phyloP scores from a whole-genome alignment of 805 yeast genomes.

The Candida adriatica region DNA sequence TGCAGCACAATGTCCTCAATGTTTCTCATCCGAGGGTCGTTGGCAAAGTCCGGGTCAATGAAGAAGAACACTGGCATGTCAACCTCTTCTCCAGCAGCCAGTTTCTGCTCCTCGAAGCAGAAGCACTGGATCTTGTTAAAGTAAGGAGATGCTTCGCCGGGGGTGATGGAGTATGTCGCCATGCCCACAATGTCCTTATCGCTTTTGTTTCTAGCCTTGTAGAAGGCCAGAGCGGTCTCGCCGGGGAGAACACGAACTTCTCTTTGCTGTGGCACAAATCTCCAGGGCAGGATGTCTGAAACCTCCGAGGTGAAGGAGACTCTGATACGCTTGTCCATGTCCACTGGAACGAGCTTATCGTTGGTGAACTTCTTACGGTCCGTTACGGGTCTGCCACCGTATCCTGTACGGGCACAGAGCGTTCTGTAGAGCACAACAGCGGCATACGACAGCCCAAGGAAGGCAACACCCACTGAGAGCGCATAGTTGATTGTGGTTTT shows the following conservation, averaged over 20 bases:
- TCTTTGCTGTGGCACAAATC: conserved; percentile 86
- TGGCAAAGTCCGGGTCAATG: conserved; percentile 91
- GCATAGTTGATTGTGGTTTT: conserved; percentile 58
- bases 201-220: conserved; percentile 81
- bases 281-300: conserved; percentile 89
- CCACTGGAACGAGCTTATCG: conserved; percentile 84
- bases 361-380: conserved; percentile 74
- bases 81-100: conserved; percentile 93
- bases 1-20: conserved; percentile 86
- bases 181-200: conserved; percentile 92
- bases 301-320: conserved; percentile 91
- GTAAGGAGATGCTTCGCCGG: conserved; percentile 94
- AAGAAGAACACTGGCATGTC: conserved; percentile 99
- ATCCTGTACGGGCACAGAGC: conserved; percentile 90
- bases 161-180: conserved; percentile 97
- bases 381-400: conserved; percentile 92
- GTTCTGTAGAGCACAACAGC: conserved; percentile 92
- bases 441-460: conserved; percentile 75
- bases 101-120: conserved; percentile 94
- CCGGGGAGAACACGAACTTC: conserved; percentile 94
- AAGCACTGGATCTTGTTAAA: conserved; percentile 97
- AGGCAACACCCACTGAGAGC: conserved; percentile 59
- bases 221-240: conserved; percentile 94
- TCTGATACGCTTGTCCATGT: conserved; percentile 71
- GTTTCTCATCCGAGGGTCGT: conserved; percentile 87